Conservation (phyloP, 192 early-diverging fungal genomes). For the Polychytrium aggregatum region DNA sequence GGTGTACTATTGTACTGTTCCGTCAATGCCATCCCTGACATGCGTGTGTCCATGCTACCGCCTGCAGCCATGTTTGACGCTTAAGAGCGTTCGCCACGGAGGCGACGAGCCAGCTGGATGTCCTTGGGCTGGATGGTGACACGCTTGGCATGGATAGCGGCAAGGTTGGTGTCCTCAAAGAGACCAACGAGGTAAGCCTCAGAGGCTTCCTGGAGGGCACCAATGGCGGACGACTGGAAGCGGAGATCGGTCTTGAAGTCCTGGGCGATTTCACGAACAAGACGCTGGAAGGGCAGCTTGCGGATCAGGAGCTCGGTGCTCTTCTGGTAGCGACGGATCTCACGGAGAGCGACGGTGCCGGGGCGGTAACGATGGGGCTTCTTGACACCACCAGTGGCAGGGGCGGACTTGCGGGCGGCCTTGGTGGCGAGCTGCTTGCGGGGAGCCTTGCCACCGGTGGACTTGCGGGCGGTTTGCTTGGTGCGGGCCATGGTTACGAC, state of each 20-base stretch:
- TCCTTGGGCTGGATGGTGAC: conserved; percentile 99
- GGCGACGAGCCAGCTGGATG: conserved; percentile 93
- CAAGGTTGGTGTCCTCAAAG: conserved; percentile 77
- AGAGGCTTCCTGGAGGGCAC: conserved; percentile 97
- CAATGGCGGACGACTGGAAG: conserved; percentile 98
- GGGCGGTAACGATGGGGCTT: conserved; percentile 85
- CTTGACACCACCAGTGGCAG: conserved; percentile 90
- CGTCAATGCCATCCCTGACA: no score
- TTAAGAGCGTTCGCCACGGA: conserved; percentile 45
- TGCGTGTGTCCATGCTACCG: no score
- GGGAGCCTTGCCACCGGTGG: conserved; percentile 98
- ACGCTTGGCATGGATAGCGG: conserved; percentile 98
- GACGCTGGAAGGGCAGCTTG: no score
- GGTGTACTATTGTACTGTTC: no score
- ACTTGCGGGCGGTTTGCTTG: conserved; percentile 97
- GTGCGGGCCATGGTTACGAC: conserved; percentile 46
- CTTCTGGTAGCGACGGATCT: conserved; percentile 86
- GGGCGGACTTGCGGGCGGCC: conserved; percentile 95
- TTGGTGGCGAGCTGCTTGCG: conserved; percentile 94
- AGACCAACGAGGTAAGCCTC: conserved; percentile 47
- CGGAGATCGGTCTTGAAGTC: no score
- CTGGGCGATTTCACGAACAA: no score
- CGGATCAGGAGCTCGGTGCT: conserved; percentile 70
- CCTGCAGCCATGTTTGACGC: no score
- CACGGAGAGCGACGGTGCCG: conserved; percentile 71